Base-by-base conservation (phyloP, 2,329 filamentous ascomycete species). In the Xylariaceae sp. region DNA sequence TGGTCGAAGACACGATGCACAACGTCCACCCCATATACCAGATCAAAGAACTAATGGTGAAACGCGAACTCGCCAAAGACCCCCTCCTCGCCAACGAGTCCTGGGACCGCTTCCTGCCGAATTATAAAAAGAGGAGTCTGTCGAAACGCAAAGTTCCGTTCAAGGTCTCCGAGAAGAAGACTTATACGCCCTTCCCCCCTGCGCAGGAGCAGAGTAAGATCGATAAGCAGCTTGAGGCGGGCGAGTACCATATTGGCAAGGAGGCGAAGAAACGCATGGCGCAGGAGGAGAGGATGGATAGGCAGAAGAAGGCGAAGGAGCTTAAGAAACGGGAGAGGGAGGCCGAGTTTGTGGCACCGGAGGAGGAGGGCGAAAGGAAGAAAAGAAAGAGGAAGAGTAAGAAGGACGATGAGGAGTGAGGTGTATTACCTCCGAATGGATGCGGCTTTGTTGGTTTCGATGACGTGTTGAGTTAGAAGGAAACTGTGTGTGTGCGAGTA, bases 141-240 rank as follows among this genome's bases (percentile, higher is more conserved):
- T 91, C 84, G 75, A 92, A 91, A 76, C 82, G 94, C 60, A 83
- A 84, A 61, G 84, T 86, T 63, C 95, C 94, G 0, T 83, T 83
- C 78, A 90, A 89, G 66, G 86, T 99, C 68, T 90, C 83, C 48
- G 92, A 99, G 78, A 99, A 99, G 82, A 97, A 96, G 81, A 73
- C 79, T 12, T 99, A 97, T 78, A 99, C 95, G 60, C 93, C 94
- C 10, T 99, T 99, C 85, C 94, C 94, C 45, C 94, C 94, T 6
- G 83, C 91, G 41, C 91, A 92, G 60, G 93, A 99, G 80, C 96
- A 96, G 89, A 97, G 92, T 83, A 99, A 97, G 83, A 83, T 99
- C 63, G 94, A 99, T 73, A 75, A 91, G 72, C 93, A 99, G 80
- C 96, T 99, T 76, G 94, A 99, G 78, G 92, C 84, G 63, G 93